Evolutionary conservation across 768 basidiomycete species (phyloP).

Genomic region (Auriscalpium vulgare): DNA sequence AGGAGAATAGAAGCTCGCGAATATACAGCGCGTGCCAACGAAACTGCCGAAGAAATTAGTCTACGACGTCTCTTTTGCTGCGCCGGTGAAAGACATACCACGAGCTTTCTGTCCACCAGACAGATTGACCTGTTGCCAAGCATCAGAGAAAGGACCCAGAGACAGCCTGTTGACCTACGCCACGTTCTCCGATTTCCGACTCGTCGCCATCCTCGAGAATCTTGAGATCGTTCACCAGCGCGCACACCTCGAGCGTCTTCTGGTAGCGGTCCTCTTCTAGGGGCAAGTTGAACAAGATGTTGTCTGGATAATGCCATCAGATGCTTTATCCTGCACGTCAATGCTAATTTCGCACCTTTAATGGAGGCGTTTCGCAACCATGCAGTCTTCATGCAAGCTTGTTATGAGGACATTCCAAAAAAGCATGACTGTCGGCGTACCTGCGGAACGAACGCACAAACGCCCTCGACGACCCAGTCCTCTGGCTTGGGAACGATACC

Average conservation of each 20-base stretch:
- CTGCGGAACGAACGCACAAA: conserved; percentile 86
- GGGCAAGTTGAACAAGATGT: conserved; percentile 77
- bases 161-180: conserved; percentile 33
- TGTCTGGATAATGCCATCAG: conserved; percentile 28
- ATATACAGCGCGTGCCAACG: conserved; percentile 81
- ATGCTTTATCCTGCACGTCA: background rate
- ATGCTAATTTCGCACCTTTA: conserved; percentile 27
- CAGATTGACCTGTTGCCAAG: conserved; percentile 30
- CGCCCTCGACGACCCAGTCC: conserved; percentile 69
- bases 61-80: background rate
- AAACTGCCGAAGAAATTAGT: conserved; percentile 32
- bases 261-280: conserved; percentile 67
- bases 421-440: conserved; percentile 25
- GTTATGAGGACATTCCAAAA: conserved; percentile 15
- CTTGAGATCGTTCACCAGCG: conserved; percentile 64
- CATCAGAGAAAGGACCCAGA: background rate
- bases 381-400: conserved; percentile 25
- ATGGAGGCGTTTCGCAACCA: conserved; percentile 74
- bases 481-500: conserved; percentile 35
- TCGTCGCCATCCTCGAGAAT: conserved; percentile 86
- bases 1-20: conserved; percentile 76
- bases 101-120: conserved; percentile 49
- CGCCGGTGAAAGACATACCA: conserved; percentile 26
- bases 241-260: conserved; percentile 69
- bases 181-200: conserved; percentile 82